These are phyloP conservation scores for Taiozyma sp. DNA, from an alignment of 1,139 yeast species.

Conservation along the genomic window DNA sequence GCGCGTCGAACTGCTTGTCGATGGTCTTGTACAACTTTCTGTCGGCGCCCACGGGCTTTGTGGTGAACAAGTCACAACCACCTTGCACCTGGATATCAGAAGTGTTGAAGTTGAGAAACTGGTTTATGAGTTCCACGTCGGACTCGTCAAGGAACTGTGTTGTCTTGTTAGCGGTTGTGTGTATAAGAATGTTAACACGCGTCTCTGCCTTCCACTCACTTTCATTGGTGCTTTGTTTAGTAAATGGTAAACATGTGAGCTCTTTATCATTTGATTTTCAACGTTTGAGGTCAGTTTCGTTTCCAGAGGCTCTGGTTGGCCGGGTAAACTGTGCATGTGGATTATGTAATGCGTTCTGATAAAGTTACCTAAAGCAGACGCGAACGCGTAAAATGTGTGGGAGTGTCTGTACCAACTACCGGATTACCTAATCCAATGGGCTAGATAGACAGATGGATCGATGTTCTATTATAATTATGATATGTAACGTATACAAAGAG, in stretches of 20 bases:
- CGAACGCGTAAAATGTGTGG: too few relatives aligned
- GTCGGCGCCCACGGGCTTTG: slow-evolving; percentile 89
- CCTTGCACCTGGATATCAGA: slow-evolving; percentile 84
- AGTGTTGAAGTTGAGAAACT: slow-evolving; percentile 81
- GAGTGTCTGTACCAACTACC: too few relatives aligned
- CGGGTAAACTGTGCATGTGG: not conserved
- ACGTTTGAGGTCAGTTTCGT: not conserved
- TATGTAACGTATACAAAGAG: too few relatives aligned
- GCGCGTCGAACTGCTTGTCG: slow-evolving; percentile 71
- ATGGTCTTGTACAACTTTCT: slow-evolving; percentile 81
- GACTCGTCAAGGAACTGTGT: slow-evolving; percentile 81
- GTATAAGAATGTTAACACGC: not conserved
- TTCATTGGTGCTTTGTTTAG: not conserved
- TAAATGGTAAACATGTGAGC: not conserved
- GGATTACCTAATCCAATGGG: too few relatives aligned
- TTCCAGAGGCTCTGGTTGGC: not conserved
- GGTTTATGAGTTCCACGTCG: slow-evolving; percentile 84
- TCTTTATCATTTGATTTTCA: not conserved
- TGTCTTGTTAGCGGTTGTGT: not conserved
- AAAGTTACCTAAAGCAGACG: not conserved
- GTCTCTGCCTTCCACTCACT: not conserved
- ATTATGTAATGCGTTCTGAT: not conserved
- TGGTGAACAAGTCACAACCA: slow-evolving; percentile 91
- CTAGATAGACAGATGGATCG: too few relatives aligned
- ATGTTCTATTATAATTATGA: too few relatives aligned